Base-by-base conservation (phyloP, 2,329 filamentous ascomycete species). In the Ophiostoma perfectum region DNA sequence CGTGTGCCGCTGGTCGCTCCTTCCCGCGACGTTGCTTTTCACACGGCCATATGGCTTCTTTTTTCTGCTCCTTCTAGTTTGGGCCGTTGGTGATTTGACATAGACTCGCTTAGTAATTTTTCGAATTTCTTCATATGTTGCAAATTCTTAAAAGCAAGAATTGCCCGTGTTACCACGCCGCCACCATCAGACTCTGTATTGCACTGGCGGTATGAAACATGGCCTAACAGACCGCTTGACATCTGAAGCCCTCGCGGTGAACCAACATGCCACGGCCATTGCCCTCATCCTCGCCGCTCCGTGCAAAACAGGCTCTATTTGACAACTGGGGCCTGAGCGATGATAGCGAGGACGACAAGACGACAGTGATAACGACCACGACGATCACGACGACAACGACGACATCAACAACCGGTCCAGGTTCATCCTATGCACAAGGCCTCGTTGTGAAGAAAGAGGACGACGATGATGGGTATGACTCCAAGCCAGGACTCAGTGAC, bases 291-390 rank as follows among this genome's bases (percentile, higher is more conserved):
- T 44, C 60, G 38, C 41, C 64, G 11, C 66, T 70, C 6, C 64
- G 65, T 41, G 67, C 69, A 42, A 71, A 71, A n/a, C 42, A 38
- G 55, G 41, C 62, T 5, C 65, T 66, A 2, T 71, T 70, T 69
- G 27, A 66, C 14, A 65, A 69, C 62, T 68, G 65, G 67, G 65
- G 39, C 27, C 38, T 67, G 42, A 38, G 47, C 3, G 67, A 70
- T 3, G 64, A 63, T 8, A 38, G 47, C 3, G 67, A 70, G 1
- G 64, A 63, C 12, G 68, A 64, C 3, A 52, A 65, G n/a, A 27
- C 49, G 11, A 55, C 18, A 27, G n/a, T 27, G n/a, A 27, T 2
- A 27, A 27, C 27, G 27, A 27, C 27, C 27, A 27, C 27, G 27
- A 27, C 27, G 27, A 27, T 2, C 27, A 27, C 27, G 27, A 27